Conservation (phyloP, 441 rosid genomes). For the Erodium texanum region DNA sequence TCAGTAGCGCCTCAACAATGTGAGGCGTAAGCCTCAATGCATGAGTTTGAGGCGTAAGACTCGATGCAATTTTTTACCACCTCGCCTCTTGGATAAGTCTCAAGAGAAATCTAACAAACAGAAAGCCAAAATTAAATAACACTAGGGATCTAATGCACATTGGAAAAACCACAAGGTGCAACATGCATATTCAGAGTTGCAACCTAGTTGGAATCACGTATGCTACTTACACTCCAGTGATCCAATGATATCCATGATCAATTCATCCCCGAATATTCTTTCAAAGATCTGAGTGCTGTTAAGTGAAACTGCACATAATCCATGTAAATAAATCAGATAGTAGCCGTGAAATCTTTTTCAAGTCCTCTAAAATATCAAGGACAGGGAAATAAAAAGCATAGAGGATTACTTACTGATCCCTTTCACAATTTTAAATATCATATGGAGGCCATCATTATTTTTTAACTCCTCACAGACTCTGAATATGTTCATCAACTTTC, state of each 20-base stretch:
- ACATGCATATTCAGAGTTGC: not conserved
- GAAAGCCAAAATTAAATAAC: too few species aligned
- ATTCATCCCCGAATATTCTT: conserved; percentile 85
- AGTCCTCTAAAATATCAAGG: conserved; percentile 15
- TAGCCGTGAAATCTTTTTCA: conserved; percentile 5
- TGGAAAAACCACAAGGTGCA: not conserved
- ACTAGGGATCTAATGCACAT: too few species aligned
- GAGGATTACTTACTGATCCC: conserved; percentile 67
- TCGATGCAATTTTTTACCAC: too few species aligned
- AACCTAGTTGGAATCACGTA: not conserved
- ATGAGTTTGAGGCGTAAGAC: too few species aligned
- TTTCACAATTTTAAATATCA: conserved; percentile 86
- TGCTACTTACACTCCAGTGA: conserved; percentile 86
- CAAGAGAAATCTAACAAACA: too few species aligned
- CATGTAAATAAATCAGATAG: conserved; percentile 19
- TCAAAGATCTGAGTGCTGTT: conserved; percentile 87
- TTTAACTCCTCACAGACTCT: conserved; percentile 84
- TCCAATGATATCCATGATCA: conserved; percentile 89
- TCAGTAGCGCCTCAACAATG: too few species aligned
- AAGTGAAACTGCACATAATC: conserved; percentile 61
- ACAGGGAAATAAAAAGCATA: conserved; percentile 1
- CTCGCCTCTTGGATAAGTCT: too few species aligned
- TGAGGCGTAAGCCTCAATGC: too few species aligned
- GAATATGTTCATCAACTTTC: conserved; percentile 74
- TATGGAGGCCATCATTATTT: conserved; percentile 78